phyloP scores from a whole-genome alignment of 2,329 filamentous ascomycete species.

The Pestalotiopsis sp. region DNA sequence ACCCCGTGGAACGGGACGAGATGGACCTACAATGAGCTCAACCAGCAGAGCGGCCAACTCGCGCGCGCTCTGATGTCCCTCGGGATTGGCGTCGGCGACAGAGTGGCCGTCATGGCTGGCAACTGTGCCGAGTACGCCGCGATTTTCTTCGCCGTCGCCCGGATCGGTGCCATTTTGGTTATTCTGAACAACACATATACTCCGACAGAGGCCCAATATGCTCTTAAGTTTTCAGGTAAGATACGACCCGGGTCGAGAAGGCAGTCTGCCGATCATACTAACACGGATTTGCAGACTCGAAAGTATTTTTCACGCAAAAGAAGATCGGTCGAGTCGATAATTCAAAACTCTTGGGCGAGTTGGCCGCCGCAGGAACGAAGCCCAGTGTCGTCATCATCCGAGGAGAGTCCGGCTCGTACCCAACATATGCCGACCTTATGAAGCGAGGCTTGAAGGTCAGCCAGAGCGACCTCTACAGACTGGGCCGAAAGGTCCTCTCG shows the following conservation, averaged over 20 bases:
- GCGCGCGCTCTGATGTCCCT: conserved; percentile 69
- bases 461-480: conserved; percentile 52
- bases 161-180: conserved; percentile 70
- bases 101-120: conserved; percentile 76
- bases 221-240: conserved; percentile 69
- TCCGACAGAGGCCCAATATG: conserved; percentile 71
- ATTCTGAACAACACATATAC: conserved; percentile 86
- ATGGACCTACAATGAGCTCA: conserved; percentile 72
- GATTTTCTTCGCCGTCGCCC: conserved; percentile 73
- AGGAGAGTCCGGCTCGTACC: conserved; percentile 55
- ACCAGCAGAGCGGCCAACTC: conserved; percentile 62
- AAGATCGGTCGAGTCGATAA: conserved; percentile 70
- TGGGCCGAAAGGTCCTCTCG: conserved; percentile 59
- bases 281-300: conserved; percentile 56
- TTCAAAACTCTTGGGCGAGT: conserved; percentile 55
- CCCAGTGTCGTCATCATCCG: conserved; percentile 64
- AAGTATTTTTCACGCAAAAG: conserved; percentile 73
- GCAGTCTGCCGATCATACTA: conserved; percentile 3
- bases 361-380: conserved; percentile 48
- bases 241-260: neutral
- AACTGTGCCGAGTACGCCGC: conserved; percentile 82
- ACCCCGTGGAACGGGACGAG: conserved; percentile 77
- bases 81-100: conserved; percentile 69
- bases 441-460: conserved; percentile 51
- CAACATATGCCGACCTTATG: conserved; percentile 63